Base-by-base conservation (phyloP, 2,329 filamentous ascomycete genomes). In the Zymoseptoria ardabiliae region DNA sequence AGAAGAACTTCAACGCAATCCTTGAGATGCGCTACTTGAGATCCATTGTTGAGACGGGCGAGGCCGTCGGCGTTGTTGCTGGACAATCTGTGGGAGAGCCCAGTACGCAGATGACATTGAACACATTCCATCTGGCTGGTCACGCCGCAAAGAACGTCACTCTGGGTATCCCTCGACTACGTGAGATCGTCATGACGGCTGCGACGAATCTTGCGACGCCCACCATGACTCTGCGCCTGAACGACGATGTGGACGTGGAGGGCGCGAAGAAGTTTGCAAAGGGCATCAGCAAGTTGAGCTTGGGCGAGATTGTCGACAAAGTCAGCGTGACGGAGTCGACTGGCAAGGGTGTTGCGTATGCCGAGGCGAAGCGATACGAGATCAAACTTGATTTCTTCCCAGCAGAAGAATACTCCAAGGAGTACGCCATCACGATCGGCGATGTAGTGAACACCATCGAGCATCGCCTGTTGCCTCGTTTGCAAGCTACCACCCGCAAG, bases 101-200 rank as follows among this genome's bases (percentile, higher is more conserved):
- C 8, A 97, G 92, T 2, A 99, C 94, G 10, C 94, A 99, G 75
- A 99, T 99, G 95, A 99, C 95, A 7, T 79, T 99, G 58, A 99
- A 99, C 77, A 99, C 95, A 25, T 99, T 99, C 84, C 94, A 99
- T 83, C 90, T 99, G 84, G 94, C 94, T 75, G 94, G 94, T 71
- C 93, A 97, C 80, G 92, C 94, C 20, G 88, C 94, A 28, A 97
- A 97, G 81, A 99, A 99, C 82, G 95, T 99, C 72, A 99, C 94
- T 0, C 84, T 97, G 20, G 94, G 94, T 90, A 97, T 99, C 71
- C 94, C 94, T 60, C 91, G 94, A 77, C 82, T 99, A 20, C 84
- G 94, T 78, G 94, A 99, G 82, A 97, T 99, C 69, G 84, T 99
- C 65, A 99, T 99, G 94, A 97, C 94, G 54, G 94, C 94, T 23